Evolutionary conservation across 192 early-diverging fungal species (phyloP).

Genomic region (Gamsiella multidivaricata): DNA sequence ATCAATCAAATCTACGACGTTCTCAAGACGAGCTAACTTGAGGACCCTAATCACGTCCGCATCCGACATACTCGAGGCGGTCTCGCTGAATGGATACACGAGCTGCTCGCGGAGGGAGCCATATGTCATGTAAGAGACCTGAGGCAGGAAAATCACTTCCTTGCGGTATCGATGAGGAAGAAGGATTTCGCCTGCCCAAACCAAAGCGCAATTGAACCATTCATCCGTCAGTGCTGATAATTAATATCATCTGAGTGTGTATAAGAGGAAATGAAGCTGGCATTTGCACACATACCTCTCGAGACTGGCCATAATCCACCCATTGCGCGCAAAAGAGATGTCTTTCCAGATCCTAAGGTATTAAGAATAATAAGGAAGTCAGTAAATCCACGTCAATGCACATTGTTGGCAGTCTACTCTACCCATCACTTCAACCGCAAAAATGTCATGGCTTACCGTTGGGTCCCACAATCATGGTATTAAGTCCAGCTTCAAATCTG

Average conservation of each 20-base stretch:
- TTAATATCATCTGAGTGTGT: too few species aligned
- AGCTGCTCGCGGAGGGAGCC: constrained; percentile 30
- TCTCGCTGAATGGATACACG: constrained; percentile 16
- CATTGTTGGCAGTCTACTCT: not conserved
- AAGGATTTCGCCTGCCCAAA: constrained; percentile 69
- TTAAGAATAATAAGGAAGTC: not conserved
- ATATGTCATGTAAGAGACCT: constrained; percentile 32
- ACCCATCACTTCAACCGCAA: too few species aligned
- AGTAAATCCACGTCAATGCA: not conserved
- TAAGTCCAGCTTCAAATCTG: constrained; percentile 60
- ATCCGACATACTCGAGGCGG: constrained; percentile 55
- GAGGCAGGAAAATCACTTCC: constrained; percentile 35
- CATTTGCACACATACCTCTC: constrained; percentile 64
- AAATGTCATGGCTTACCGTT: constrained; percentile 77
- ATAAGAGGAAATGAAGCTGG: too few species aligned
- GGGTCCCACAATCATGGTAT: constrained; percentile 76
- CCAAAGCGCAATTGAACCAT: too few species aligned
- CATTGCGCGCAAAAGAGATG: constrained; percentile 80
- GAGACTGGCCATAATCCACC: constrained; percentile 78
- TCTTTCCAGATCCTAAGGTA: constrained; percentile 75
- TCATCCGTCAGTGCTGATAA: too few species aligned
- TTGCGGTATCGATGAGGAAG: constrained; percentile 57
- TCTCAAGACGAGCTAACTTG: constrained; percentile 48
- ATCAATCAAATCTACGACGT: constrained; percentile 49
- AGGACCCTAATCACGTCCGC: constrained; percentile 54